Conservation (phyloP, 164 flowering plant species). For the Pachysandra terminalis region DNA sequence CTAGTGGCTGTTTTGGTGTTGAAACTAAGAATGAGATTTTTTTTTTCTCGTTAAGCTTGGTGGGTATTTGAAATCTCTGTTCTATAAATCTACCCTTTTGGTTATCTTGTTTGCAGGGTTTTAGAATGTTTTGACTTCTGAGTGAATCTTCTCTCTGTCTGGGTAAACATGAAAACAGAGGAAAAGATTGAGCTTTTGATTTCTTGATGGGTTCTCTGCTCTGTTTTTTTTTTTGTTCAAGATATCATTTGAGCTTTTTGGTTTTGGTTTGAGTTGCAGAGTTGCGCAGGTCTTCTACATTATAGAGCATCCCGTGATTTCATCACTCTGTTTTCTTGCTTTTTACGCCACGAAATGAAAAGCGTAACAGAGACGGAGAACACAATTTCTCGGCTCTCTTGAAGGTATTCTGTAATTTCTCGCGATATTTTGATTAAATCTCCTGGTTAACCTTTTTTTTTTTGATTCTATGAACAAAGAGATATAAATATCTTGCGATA, state of each 20-base stretch:
- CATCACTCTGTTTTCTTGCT: neutral
- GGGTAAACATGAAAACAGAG: neutral
- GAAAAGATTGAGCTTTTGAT: neutral
- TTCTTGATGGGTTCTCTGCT: neutral
- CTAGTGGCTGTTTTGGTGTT: too few relatives aligned
- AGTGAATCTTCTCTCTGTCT: too few relatives aligned
- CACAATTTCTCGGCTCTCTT: neutral
- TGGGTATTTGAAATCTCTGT: neutral
- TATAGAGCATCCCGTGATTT: neutral
- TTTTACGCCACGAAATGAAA: neutral
- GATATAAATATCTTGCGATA: neutral
- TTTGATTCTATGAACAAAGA: neutral
- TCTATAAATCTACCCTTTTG: too few relatives aligned
- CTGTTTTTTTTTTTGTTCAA: neutral
- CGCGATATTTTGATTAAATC: neutral
- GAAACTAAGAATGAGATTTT: too few relatives aligned
- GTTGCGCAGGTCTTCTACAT: constrained; percentile 5
- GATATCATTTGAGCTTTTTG: too few relatives aligned
- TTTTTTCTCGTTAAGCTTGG: neutral
- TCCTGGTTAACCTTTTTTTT: too few relatives aligned
- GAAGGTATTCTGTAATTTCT: neutral
- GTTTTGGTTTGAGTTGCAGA: neutral
- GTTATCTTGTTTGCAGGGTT: neutral
- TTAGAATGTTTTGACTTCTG: neutral
- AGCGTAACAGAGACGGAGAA: neutral